These are phyloP conservation scores for Lachnellula arida DNA, from an alignment of 2,329 filamentous ascomycete genomes.

Conservation along the genomic window DNA sequence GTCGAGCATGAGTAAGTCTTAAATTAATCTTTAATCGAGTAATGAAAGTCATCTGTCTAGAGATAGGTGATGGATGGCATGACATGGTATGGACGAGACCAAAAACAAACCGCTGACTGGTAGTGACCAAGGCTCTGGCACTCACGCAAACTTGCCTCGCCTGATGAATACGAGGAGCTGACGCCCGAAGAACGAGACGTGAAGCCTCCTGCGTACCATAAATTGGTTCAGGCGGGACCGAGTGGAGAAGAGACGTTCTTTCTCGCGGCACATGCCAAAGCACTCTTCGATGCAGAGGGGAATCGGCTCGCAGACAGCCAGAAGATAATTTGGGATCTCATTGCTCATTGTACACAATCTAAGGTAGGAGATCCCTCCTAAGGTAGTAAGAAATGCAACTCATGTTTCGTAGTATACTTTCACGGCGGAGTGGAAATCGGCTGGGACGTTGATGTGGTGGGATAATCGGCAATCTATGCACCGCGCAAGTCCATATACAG, in stretches of 20 bases:
- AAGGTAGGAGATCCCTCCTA: background rate
- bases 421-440: constrained; percentile 24
- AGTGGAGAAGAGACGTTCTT: constrained; percentile 26
- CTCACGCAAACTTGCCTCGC: constrained; percentile 45
- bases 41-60: no score
- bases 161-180: constrained; percentile 39
- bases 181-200: constrained; percentile 22
- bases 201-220: constrained; percentile 26
- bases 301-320: constrained; percentile 23
- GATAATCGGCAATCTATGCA: constrained; percentile 29
- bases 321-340: constrained; percentile 27
- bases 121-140: constrained; percentile 37
- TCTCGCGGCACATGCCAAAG: constrained; percentile 28
- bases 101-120: constrained; percentile 10
- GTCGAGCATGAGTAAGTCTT: constrained; percentile 1
- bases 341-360: constrained; percentile 24
- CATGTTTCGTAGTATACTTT: constrained; percentile 23
- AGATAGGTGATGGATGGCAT: no score
- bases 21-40: constrained; percentile 14
- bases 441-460: constrained; percentile 31
- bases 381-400: background rate
- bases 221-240: constrained; percentile 24
- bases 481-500: constrained; percentile 27
- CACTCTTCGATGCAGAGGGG: constrained; percentile 10
- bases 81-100: background rate